These are phyloP conservation scores for Daldinia decipiens DNA, from an alignment of 495 filamentous ascomycete species.

Conservation along the genomic window DNA sequence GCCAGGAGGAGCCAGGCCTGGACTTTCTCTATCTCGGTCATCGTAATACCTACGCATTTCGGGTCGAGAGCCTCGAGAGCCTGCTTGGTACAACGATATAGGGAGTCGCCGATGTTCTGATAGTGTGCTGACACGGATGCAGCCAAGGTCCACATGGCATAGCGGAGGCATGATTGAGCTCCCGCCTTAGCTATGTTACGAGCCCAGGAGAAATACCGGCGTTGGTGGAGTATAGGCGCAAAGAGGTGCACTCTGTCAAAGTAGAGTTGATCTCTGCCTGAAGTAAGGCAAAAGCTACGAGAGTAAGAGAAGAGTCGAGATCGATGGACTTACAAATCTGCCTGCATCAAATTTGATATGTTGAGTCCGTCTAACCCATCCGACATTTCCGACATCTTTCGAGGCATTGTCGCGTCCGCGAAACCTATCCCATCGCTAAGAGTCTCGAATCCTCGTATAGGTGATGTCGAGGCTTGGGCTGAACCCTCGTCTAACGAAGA, in stretches of 20 bases:
- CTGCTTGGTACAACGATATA: slow-evolving; percentile 61
- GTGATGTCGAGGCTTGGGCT: slow-evolving; percentile 37
- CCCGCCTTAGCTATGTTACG: slow-evolving; percentile 34
- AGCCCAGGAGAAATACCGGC: slow-evolving; percentile 43
- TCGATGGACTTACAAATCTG: slow-evolving; percentile 32
- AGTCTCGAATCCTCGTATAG: slow-evolving; percentile 40
- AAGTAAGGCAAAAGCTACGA: slow-evolving; percentile 2
- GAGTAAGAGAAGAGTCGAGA: background rate
- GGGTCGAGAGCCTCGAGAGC: slow-evolving; percentile 56
- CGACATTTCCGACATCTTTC: slow-evolving; percentile 30
- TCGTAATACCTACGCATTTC: slow-evolving; percentile 23
- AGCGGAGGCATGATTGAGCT: slow-evolving; percentile 53
- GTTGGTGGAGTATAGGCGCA: slow-evolving; percentile 63
- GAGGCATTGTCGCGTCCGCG: slow-evolving; percentile 17
- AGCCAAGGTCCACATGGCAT: slow-evolving; percentile 67
- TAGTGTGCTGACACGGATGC: slow-evolving; percentile 64
- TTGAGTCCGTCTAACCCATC: slow-evolving; percentile 39
- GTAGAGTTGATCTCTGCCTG: slow-evolving; percentile 64
- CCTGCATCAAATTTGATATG: slow-evolving; percentile 42
- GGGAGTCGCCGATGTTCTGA: slow-evolving; percentile 55
- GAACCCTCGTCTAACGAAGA: slow-evolving; percentile 40
- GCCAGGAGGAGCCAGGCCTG: slow-evolving; percentile 67
- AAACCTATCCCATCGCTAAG: slow-evolving; percentile 30
- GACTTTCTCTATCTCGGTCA: slow-evolving; percentile 55
- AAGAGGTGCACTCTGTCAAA: slow-evolving; percentile 67